Percentiles rank a stretch among this genome's conserved stretches.
Conservation (phyloP, 169 alveolate species). For the Eimeria maxima region DNA sequence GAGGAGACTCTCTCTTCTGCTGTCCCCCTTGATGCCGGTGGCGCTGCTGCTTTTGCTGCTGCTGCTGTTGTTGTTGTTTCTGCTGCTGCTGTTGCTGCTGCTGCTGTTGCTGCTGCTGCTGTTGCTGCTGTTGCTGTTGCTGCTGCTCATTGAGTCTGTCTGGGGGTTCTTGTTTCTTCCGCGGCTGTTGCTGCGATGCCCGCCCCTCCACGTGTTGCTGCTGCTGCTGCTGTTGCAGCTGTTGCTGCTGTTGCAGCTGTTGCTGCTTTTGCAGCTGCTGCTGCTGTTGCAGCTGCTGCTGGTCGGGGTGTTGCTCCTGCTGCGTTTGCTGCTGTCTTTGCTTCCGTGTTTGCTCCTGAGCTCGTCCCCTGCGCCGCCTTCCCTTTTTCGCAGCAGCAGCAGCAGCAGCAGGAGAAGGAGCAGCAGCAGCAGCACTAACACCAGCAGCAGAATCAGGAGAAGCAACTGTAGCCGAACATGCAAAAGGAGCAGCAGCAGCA, state of each 20-base stretch:
- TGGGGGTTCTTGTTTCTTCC: neutral
- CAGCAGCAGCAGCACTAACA: no score
- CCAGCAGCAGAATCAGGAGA: no score
- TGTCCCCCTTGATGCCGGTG: neutral
- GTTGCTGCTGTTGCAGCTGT: constrained; percentile 6
- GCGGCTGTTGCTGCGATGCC: neutral
- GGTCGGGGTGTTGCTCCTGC: no score
- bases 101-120: constrained; percentile 24
- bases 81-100: neutral
- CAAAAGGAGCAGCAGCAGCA: neutral
- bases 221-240: constrained; percentile 36
- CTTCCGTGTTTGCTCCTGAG: neutral
- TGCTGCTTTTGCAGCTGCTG: neutral
- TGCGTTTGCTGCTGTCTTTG: neutral
- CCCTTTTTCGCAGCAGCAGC: neutral
- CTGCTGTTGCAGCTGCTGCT: no score
- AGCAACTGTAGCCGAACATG: no score
- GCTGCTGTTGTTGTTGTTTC: constrained; percentile 58
- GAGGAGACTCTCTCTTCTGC: no score
- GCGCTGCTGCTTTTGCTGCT: neutral
- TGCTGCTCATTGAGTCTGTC: neutral
- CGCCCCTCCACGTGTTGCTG: neutral
- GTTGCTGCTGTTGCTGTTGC: neutral
- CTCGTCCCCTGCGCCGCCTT: neutral
- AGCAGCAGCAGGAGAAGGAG: neutral